Evolutionary conservation across 2,329 filamentous ascomycete species (phyloP).

Genomic region (Iodosphaeria phyllophila): DNA sequence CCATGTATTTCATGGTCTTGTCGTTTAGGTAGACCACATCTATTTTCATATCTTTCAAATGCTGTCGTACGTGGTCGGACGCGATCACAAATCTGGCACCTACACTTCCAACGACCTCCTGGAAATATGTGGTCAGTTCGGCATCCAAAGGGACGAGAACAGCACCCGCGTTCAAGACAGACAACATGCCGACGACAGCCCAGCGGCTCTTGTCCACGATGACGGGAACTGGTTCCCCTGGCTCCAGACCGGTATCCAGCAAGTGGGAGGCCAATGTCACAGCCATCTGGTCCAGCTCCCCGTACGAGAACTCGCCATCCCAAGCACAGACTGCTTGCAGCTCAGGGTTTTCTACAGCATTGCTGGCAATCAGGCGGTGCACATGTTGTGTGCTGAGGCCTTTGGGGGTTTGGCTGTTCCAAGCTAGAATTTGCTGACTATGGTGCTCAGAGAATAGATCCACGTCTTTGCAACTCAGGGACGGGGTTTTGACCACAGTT

Average conservation of each 20-base stretch:
- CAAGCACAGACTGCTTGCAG: conserved; percentile 14
- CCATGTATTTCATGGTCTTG: conserved; percentile 18
- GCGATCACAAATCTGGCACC: conserved; percentile 23
- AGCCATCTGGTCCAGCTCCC: conserved; percentile 11
- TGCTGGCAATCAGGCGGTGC: conserved; percentile 24
- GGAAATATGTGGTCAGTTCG: conserved; percentile 21
- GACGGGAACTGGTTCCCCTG: conserved; percentile 35
- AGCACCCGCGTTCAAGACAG: conserved; percentile 40
- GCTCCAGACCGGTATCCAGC: conserved; percentile 10
- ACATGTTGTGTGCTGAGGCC: conserved; percentile 22
- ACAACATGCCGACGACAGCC: conserved; percentile 51
- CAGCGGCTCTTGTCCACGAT: conserved; percentile 52
- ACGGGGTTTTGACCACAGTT: conserved; percentile 22
- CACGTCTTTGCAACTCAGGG: conserved; percentile 22
- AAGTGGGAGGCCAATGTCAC: conserved; percentile 12
- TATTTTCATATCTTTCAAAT: conserved; percentile 18
- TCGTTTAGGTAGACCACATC: conserved; percentile 23
- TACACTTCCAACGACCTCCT: conserved; percentile 23
- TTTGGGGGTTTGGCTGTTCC: conserved; percentile 25
- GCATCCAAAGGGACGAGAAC: conserved; percentile 30
- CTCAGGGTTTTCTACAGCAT: conserved; percentile 19
- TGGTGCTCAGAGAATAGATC: conserved; percentile 37
- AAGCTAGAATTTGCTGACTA: conserved; percentile 31
- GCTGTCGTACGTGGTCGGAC: conserved; percentile 20
- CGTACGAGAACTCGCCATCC: conserved; percentile 14